Evolutionary conservation across 257 asterid species (phyloP), one percentile per base, ranked within the genome.

Genomic region (Salvia splendens): DNA sequence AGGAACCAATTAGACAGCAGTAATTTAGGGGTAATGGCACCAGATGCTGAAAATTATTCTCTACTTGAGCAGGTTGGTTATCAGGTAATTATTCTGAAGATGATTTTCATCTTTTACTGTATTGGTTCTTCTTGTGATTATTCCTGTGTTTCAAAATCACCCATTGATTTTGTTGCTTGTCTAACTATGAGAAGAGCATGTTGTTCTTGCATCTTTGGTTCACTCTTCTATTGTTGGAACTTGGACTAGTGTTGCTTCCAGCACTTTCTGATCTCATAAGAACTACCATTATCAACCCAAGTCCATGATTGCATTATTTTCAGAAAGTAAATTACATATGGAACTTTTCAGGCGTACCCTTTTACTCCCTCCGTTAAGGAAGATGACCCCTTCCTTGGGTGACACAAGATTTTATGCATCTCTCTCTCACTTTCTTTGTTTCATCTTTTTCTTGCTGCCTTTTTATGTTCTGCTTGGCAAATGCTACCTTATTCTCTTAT

Each of bases 1-100:
- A 78, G 83, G 64, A 68, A 79, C 80, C 95, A 73, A 71, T 73
- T 69, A 69, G 91, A 86, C 56, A 67, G 64, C 75, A 55, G 65
- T 35, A 69, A 86, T 28, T 53, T 80, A 58, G 77, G 75, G 48
- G 41, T 73, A 32, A 61, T 80, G 54, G 83, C 76, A 69, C 76
- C 83, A 35, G 83, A 76, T 48, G 35, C 74, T 73, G 91, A 87
- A 64, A 65, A 71, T 67, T 84, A 78, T 75, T 59, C 86, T 80
- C 65, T 81, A 53, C 75, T 56, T 65, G 89, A 76, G 67, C 85
- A 81, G 71, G 85, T 75, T 49, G 86, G 59, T 36, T 74, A 70
- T 76, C 76, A 83, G 95, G 95, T 89, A 72, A 16, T 71, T 43
- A 15, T 53, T 48, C 15, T 46, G 20, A 58, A 61, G 61, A 36